phyloP scores from a whole-genome alignment of 441 rosid species.

The Oxalis stricta region DNA sequence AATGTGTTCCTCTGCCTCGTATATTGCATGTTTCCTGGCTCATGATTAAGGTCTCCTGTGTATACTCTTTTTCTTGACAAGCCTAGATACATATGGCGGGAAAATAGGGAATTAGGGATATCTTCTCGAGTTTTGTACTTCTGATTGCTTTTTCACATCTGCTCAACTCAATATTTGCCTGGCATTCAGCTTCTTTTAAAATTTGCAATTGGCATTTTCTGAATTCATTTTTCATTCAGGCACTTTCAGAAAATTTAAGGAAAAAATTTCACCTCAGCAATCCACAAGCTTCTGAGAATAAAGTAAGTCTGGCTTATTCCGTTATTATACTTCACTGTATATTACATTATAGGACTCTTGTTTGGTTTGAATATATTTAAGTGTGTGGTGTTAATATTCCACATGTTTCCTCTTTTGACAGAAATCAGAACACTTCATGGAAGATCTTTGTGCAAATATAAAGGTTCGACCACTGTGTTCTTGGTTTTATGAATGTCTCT shows the following conservation, averaged over 20 bases:
- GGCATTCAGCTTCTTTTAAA: background rate
- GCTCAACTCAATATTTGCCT: background rate
- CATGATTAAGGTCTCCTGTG: too few relatives aligned
- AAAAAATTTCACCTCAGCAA: slow-evolving; percentile 51
- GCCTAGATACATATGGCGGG: too few relatives aligned
- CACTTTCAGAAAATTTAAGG: slow-evolving; percentile 75
- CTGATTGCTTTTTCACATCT: background rate
- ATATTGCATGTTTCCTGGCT: too few relatives aligned
- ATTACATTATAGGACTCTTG: background rate
- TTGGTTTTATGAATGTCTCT: background rate
- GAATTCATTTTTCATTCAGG: slow-evolving; percentile 21
- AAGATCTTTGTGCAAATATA: slow-evolving; percentile 52
- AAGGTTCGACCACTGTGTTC: slow-evolving; percentile 37
- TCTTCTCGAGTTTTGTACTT: background rate
- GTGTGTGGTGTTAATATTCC: background rate
- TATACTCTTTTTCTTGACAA: too few relatives aligned
- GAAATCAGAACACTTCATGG: slow-evolving; percentile 59
- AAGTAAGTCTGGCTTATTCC: slow-evolving; percentile 24
- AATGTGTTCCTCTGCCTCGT: too few relatives aligned
- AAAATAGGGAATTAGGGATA: too few relatives aligned
- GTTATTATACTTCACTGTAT: background rate
- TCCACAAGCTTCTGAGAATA: slow-evolving; percentile 44
- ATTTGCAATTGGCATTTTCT: background rate
- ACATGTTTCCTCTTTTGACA: slow-evolving; percentile 16
- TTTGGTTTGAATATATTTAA: background rate